Base-by-base conservation (phyloP, 2,329 filamentous ascomycete genomes). In the Tolypocladium pustulatum region DNA sequence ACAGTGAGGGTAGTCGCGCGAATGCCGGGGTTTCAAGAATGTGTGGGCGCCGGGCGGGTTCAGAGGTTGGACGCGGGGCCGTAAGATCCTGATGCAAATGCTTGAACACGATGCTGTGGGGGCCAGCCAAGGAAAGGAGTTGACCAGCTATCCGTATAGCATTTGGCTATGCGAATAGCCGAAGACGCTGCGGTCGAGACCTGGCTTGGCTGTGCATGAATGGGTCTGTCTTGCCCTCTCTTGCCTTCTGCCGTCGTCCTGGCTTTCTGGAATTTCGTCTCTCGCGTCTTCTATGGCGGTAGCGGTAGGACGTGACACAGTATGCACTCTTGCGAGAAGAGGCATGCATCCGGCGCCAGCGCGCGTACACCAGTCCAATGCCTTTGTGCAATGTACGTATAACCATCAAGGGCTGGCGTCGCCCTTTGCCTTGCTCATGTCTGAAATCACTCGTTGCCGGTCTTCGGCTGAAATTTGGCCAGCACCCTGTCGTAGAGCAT, bases 401-500 rank as follows among this genome's bases (percentile, higher is more conserved):
- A 30, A n/a, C n/a, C n/a, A 27, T 49, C 40, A 34, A 17, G 8
- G 13, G 4, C 17, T 20, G 15, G 20, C 1, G 17, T 27, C 15
- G 15, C 32, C n/a, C 15, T 22, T 43, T 22, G 37, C 15, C 38
- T 49, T 43, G 10, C 8, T 27, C 10, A 53, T 38, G 25, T 54
- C 46, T 9, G 57, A n/a, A 9, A 46, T 30, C 7, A 49, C 41
- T 22, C 70, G 65, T 46, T 65, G 64, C 67, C 76, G 72, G 49
- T 79, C 75, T 15, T 67, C 62, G 0, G 67, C 64, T 13, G 77
- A 76, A 68, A 89, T 90, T 61, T 86, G 79, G 7, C 73, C 75
- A 4, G 81, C 81, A 0, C 88, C 88, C 67, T 91, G 87, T 73
- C 83, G 82, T 63, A 91, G 70, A 4, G 87, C 86, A 65, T 82